Percentiles rank a stretch among this genome's conserved stretches.
Conservation (phyloP, 73 alveolate species). For the Paraurostyla sp. region DNA sequence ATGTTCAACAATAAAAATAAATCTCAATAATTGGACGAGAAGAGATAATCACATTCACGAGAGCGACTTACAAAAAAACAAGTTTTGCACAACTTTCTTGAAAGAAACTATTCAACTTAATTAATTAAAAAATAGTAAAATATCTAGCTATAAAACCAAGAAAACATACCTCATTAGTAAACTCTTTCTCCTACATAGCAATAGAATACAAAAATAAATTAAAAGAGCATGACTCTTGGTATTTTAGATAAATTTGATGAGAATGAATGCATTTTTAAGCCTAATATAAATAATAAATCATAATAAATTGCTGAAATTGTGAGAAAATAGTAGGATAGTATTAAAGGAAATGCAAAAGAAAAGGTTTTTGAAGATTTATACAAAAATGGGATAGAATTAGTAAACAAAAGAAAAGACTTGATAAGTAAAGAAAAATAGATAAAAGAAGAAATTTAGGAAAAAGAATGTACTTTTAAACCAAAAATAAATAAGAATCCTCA, state of each 20-base stretch:
- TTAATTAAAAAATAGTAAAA: background rate
- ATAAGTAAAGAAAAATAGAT: background rate
- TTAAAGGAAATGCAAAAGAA: no score
- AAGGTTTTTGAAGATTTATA: background rate
- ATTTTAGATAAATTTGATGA: slow-evolving; percentile 2
- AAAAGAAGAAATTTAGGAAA: background rate
- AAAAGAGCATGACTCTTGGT: no score
- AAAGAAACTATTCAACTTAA: slow-evolving; percentile 5
- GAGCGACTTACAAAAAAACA: background rate
- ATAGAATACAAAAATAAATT: no score
- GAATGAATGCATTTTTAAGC: slow-evolving; percentile 22
- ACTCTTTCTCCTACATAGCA: no score
- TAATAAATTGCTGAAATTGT: background rate
- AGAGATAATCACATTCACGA: no score
- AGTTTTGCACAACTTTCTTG: slow-evolving; percentile 16
- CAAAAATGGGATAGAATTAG: background rate
- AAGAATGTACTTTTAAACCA: background rate
- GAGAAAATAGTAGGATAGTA: background rate
- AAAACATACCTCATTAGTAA: no score
- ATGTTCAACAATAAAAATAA: no score
- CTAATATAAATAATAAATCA: slow-evolving; percentile 11
- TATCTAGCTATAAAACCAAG: no score
- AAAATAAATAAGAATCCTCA: background rate
- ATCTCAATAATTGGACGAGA: background rate
- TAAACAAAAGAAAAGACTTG: background rate